A percentile compares a stretch with the other conserved stretches of the same genome.
Evolutionary conservation across 148 eudicot species (phyloP).

Genomic region (Vaccinium macrocarpon): DNA sequence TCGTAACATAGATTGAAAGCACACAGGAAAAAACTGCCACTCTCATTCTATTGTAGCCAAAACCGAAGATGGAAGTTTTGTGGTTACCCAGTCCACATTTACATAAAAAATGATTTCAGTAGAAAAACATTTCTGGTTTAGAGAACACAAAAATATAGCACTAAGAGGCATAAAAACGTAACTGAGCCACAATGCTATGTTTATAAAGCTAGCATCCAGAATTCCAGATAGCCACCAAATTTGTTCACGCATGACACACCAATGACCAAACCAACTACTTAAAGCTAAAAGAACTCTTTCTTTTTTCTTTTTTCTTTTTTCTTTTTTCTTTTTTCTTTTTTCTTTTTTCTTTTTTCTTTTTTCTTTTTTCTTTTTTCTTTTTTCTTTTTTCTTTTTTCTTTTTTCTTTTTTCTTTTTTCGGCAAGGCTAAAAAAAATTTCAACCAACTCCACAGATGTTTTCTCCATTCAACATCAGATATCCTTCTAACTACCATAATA

Average conservation of each 20-base stretch:
- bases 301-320: too few species aligned
- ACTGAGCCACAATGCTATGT: background rate
- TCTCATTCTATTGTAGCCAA: conserved; percentile 2
- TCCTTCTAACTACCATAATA: background rate
- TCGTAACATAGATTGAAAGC: background rate
- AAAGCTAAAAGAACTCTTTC: background rate
- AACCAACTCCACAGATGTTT: conserved; percentile 7
- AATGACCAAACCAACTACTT: background rate
- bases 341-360: too few species aligned
- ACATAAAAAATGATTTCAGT: background rate
- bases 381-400: too few species aligned
- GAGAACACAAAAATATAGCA: background rate
- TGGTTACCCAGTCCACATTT: conserved; percentile 2
- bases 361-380: too few species aligned
- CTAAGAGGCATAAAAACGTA: background rate
- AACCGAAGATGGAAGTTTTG: background rate
- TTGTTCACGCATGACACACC: background rate
- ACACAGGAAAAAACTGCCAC: background rate
- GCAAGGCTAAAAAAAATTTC: background rate
- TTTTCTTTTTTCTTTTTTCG: too few species aligned
- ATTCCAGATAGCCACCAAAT: background rate
- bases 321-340: too few species aligned
- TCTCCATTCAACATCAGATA: background rate
- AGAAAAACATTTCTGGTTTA: background rate
- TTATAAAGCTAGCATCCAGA: background rate